Base-by-base conservation (phyloP, 2,329 filamentous ascomycete genomes). In the Cladophialophora immunda region DNA sequence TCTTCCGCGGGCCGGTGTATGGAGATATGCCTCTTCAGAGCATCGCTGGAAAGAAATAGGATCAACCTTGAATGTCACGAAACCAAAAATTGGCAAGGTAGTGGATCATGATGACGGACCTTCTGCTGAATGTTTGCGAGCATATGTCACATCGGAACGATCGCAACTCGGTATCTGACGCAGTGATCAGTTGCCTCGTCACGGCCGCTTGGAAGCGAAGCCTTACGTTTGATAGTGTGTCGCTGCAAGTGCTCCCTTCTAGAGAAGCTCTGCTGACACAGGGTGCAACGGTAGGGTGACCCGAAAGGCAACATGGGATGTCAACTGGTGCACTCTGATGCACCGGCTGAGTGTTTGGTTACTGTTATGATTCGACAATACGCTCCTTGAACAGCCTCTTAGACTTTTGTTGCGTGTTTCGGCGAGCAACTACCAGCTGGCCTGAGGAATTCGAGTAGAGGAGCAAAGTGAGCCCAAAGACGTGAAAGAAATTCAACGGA, bases 61-160 rank as follows among this genome's bases (percentile, higher is more conserved):
- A 34, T 30, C 52, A 30, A 55, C 11, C 4, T 55, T 30, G 30
- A 17, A 30, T 55, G 15, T 4, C 19, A n/a, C n/a, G 27, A 29
- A 25, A 47, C 41, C 19, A 47, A 22, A 15, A 25, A 11, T 25
- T 50, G 22, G 9, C 5, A 19, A 50, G 22, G 45, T 50, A 25
- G 19, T 50, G 45, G 19, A 25, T 13, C 8, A n/a, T n/a, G n/a
- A n/a, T n/a, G n/a, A 27, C 25, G n/a, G 7, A 55, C 52, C 52
- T 55, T 55, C 52, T n/a, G 27, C 15, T 55, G 25, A 55, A 55
- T 55, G 27, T 55, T 22, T 55, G 52, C 30, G 52, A 34, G 52
- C 52, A 55, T 30, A 55, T 30, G 8, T 30, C 27, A 19, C 27
- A 30, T 5, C 52, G 27, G 27, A 55, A 55, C 13, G 52, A 1